Conservation (phyloP, 2,329 filamentous ascomycete species). For the Fusarium torulosum region DNA sequence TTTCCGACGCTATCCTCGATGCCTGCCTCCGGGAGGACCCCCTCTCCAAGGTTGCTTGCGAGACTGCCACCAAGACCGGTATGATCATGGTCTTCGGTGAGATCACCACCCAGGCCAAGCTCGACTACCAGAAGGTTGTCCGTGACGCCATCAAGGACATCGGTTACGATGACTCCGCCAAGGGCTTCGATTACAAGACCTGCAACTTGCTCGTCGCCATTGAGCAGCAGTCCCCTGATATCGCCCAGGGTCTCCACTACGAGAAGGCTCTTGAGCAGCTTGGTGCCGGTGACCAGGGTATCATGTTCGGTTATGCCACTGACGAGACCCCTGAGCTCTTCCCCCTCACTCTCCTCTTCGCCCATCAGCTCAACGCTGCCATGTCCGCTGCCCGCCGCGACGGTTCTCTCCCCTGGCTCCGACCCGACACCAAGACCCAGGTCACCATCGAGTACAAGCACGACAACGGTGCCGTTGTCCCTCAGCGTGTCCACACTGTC, state of each 20-base stretch:
- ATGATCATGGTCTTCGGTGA: slow-evolving; percentile 99
- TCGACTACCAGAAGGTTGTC: slow-evolving; percentile 99
- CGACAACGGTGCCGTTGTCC: slow-evolving; percentile 92
- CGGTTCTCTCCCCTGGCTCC: slow-evolving; percentile 90
- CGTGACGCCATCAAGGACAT: slow-evolving; percentile 97
- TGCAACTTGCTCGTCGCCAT: slow-evolving; percentile 98
- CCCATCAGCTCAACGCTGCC: slow-evolving; percentile 96
- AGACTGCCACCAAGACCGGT: slow-evolving; percentile 99
- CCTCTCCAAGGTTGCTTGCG: slow-evolving; percentile 98
- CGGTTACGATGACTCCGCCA: slow-evolving; percentile 95
- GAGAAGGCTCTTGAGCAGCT: slow-evolving; percentile 97
- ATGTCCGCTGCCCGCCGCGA: slow-evolving; percentile 92
- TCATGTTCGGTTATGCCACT: slow-evolving; percentile 99
- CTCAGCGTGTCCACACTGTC: slow-evolving; percentile 93
- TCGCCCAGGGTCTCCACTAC: slow-evolving; percentile 98
- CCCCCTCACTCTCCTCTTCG: slow-evolving; percentile 91
- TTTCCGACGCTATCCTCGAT: slow-evolving; percentile 98
- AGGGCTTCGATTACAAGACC: slow-evolving; percentile 99
- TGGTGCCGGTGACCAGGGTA: slow-evolving; percentile 99
- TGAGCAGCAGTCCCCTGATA: slow-evolving; percentile 99
- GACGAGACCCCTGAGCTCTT: slow-evolving; percentile 98
- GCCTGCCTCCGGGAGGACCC: slow-evolving; percentile 95
- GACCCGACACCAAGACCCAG: slow-evolving; percentile 99
- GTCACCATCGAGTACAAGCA: slow-evolving; percentile 99
- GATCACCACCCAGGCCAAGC: slow-evolving; percentile 94